phyloP scores from a whole-genome alignment of 352 stramenopile genomes.

The Pythium pectinolyticum region DNA sequence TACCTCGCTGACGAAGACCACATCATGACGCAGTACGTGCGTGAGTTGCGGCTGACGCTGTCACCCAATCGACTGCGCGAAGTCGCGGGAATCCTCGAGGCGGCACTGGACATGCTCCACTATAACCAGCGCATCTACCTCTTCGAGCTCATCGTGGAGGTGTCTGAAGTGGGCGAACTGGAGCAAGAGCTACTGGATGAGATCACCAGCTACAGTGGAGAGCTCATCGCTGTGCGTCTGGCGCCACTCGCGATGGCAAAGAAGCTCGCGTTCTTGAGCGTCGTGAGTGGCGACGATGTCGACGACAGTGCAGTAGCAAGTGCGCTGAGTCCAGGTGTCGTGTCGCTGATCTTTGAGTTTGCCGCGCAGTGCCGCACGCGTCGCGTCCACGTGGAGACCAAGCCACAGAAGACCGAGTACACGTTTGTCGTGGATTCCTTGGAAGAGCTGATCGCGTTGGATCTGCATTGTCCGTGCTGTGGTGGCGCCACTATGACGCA shows the following conservation, averaged over 20 bases:
- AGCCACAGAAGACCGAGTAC: no score
- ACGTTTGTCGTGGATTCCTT: no score
- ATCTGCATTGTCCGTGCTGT: no score
- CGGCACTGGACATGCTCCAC: not conserved
- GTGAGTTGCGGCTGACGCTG: not conserved
- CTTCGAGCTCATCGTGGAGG: no score
- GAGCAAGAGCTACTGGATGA: not conserved
- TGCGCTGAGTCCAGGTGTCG: not conserved
- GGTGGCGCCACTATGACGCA: no score
- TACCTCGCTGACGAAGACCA: not conserved
- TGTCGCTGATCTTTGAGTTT: not conserved
- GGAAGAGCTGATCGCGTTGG: no score
- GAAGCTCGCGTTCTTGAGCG: not conserved
- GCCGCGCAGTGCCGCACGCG: not conserved
- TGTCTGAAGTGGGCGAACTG: no score
- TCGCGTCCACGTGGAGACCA: not conserved
- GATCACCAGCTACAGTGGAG: not conserved
- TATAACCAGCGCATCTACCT: not conserved
- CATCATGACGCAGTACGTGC: not conserved
- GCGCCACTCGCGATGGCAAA: not conserved
- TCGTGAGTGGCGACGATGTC: not conserved
- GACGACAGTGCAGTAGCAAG: no score
- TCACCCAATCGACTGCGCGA: not conserved
- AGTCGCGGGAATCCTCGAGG: not conserved
- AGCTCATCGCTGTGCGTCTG: not conserved